Conservation (phyloP, 2,329 filamentous ascomycete genomes). For the Elsinoe australis region DNA sequence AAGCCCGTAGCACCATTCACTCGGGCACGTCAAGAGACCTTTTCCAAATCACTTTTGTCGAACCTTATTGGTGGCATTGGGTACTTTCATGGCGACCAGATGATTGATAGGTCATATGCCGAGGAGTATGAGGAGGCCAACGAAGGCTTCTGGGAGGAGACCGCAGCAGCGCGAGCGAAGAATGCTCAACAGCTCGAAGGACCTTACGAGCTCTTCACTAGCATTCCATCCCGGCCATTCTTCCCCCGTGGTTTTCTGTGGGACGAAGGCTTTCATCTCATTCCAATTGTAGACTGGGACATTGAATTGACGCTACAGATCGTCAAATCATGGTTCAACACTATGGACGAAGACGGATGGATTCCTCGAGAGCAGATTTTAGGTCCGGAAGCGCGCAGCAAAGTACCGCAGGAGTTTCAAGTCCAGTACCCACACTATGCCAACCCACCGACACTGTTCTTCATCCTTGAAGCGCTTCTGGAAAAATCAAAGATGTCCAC, state of each 20-base stretch:
- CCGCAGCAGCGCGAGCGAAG: slow-evolving; percentile 66
- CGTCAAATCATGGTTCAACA: slow-evolving; percentile 87
- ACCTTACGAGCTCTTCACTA: slow-evolving; percentile 82
- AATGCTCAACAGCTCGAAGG: slow-evolving; percentile 65
- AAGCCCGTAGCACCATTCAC: slow-evolving; percentile 66
- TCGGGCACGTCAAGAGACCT: slow-evolving; percentile 62
- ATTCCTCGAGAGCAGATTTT: slow-evolving; percentile 95
- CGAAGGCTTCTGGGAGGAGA: slow-evolving; percentile 91
- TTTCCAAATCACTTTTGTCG: slow-evolving; percentile 85
- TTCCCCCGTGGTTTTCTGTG: slow-evolving; percentile 95
- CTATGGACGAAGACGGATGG: slow-evolving; percentile 97
- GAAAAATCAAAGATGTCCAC: slow-evolving; percentile 57
- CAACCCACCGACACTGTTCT: slow-evolving; percentile 90
- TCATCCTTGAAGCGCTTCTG: slow-evolving; percentile 77
- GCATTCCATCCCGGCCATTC: slow-evolving; percentile 86
- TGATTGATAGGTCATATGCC: slow-evolving; percentile 88
- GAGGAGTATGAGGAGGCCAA: slow-evolving; percentile 90
- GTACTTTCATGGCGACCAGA: slow-evolving; percentile 82
- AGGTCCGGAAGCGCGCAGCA: slow-evolving; percentile 82
- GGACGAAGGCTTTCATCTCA: slow-evolving; percentile 95
- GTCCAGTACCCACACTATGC: slow-evolving; percentile 95
- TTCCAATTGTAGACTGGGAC: slow-evolving; percentile 91
- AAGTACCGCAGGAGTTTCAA: slow-evolving; percentile 88
- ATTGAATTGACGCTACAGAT: slow-evolving; percentile 80
- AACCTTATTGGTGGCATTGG: slow-evolving; percentile 91